These are phyloP conservation scores for Cladophialophora psammophila DNA, from an alignment of 2,329 filamentous ascomycete species.

Conservation along the genomic window DNA sequence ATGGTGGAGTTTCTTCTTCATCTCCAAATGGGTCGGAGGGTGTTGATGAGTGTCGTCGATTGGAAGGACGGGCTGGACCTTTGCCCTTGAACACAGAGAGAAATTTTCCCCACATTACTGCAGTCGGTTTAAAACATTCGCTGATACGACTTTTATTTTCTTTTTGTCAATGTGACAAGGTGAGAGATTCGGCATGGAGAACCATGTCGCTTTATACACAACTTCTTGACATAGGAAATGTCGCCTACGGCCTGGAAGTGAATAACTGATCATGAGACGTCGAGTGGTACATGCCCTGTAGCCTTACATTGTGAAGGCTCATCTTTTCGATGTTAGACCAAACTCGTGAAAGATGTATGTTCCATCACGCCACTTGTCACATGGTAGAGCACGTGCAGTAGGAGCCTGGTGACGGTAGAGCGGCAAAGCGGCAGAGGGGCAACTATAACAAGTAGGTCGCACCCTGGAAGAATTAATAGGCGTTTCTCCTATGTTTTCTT, in stretches of 20 bases:
- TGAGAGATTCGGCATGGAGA: background rate
- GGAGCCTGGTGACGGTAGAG: background rate
- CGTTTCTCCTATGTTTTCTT: too few relatives aligned
- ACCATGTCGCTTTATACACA: background rate
- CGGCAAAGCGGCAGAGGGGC: background rate
- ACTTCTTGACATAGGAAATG: background rate
- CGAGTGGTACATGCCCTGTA: background rate
- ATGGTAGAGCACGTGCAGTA: background rate
- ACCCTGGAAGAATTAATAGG: too few relatives aligned
- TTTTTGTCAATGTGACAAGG: background rate
- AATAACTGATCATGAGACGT: background rate
- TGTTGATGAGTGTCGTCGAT: background rate
- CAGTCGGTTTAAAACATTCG: background rate
- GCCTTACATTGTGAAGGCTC: background rate
- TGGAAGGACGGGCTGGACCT: background rate
- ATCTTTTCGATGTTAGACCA: background rate
- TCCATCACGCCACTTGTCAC: constrained; percentile 1
- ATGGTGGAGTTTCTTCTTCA: background rate
- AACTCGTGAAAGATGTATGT: background rate
- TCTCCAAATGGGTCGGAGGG: background rate
- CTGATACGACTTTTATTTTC: background rate
- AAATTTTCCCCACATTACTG: background rate
- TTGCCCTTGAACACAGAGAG: background rate
- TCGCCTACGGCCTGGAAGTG: background rate
- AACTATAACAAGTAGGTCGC: too few relatives aligned